Base-by-base conservation (phyloP, 208 protist species). In the Leishmania arabica region DNA sequence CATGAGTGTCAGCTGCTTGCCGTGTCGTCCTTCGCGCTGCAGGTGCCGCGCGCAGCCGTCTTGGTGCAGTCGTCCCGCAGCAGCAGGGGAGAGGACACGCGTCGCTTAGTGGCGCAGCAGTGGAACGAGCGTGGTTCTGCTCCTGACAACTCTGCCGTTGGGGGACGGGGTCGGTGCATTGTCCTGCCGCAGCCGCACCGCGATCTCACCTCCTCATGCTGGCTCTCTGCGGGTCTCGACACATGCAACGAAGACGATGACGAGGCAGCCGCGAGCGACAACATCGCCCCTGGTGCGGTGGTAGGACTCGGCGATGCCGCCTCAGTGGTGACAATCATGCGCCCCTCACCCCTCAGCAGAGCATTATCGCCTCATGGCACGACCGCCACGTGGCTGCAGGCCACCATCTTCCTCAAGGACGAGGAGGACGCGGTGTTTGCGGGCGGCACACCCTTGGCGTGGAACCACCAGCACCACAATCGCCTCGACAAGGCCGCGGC, bases 141-240 rank as follows among this genome's bases (percentile, higher is more conserved):
- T 6, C 42, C 21, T 54, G 45, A 27, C 27, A 31, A 6, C 24
- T 3, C 27, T 54, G 69, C 45, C 3, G 24, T 40, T 53, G 45
- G n/a, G 8, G 11, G 68, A 37, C 24, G 27, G 34, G 42, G 45
- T 9, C 69, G 27, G 21, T 51, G 69, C 49, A 42, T 75, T 21
- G 51, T 81, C 3, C 71, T 81, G 4, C 82, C 77, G 62, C 84
- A 88, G 73, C 84, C 81, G 51, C 84, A 88, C 56, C 84, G 84
- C 21, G 34, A 64, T 9, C 84, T 88, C 75, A 88, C 84, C 34
- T 66, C 84, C 13, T 84, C 84, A 21, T 88, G 84, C 74, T 88
- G 84, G 84, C 53, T 88, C 17, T 79, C 84, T 4, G 42, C n/a
- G 24, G 45, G 77, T n/a, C 17, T 64, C 11, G 49, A 54, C 47